phyloP scores from a whole-genome alignment of 805 yeast genomes.

The Kluyveromyces wickerhamii region DNA sequence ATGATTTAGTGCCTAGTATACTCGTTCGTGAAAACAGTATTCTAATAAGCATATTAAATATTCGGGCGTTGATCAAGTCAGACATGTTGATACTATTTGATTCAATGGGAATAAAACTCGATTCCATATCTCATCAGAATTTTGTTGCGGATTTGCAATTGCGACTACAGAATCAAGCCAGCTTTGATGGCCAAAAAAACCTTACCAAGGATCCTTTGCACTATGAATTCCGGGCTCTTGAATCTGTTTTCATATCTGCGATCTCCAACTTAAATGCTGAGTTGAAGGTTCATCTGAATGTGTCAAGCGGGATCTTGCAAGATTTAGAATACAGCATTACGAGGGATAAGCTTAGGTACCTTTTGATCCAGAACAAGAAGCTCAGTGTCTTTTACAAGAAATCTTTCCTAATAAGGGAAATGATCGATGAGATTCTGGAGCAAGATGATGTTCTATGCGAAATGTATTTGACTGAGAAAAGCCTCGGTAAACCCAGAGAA shows the following conservation, averaged over 20 bases:
- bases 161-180: conserved; percentile 16
- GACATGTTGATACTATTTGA: conserved; percentile 75
- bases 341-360: conserved; percentile 63
- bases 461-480: conserved; percentile 64
- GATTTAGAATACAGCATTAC: conserved; percentile 82
- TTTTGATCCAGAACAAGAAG: conserved; percentile 79
- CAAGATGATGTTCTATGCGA: conserved; percentile 83
- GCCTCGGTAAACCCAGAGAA: conserved; percentile 37
- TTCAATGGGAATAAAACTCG: conserved; percentile 24
- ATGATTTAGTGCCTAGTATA: conserved; percentile 65
- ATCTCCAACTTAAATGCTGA: conserved; percentile 74
- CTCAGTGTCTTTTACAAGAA: conserved; percentile 78
- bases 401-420: conserved; percentile 71
- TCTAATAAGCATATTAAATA: conserved; percentile 66
- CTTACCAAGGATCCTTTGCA: conserved; percentile 41
- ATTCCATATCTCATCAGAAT: conserved; percentile 22
- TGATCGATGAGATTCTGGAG: conserved; percentile 76
- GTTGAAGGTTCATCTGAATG: conserved; percentile 74
- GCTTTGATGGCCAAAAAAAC: conserved; percentile 12
- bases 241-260: conserved; percentile 75
- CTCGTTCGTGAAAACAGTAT: conserved; percentile 70
- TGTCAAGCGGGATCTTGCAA: conserved; percentile 60
- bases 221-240: conserved; percentile 86
- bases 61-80: conserved; percentile 69
- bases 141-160: conserved; percentile 19